These are phyloP conservation scores for Lotus japonicus DNA, from an alignment of 306 rosid genomes.

Conservation along the genomic window DNA sequence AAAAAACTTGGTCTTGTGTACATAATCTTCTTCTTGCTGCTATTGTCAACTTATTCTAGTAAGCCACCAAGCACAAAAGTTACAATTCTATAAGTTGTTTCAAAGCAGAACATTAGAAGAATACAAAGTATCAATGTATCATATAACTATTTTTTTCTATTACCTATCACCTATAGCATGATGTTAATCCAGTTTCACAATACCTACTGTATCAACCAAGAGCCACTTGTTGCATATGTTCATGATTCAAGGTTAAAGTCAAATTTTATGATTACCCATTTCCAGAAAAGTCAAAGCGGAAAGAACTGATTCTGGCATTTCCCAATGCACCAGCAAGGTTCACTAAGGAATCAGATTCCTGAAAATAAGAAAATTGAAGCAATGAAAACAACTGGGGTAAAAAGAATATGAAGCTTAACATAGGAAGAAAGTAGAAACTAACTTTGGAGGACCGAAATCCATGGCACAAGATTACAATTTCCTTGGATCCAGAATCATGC, in stretches of 20 bases:
- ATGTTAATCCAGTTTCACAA: background rate
- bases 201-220: background rate
- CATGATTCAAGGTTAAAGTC: background rate
- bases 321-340: slow-evolving; percentile 65
- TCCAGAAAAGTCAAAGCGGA: slow-evolving; percentile 77
- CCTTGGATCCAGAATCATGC: slow-evolving; percentile 64
- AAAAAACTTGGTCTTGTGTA: background rate
- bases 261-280: slow-evolving; percentile 45
- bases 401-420: background rate
- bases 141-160: too few relatives aligned
- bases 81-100: background rate
- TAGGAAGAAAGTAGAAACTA: slow-evolving; percentile 5
- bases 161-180: too few relatives aligned
- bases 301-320: slow-evolving; percentile 56
- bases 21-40: background rate
- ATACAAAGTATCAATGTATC: too few relatives aligned
- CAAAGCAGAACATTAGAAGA: background rate
- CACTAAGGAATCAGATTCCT: slow-evolving; percentile 39
- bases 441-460: slow-evolving; percentile 72
- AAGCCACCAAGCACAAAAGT: background rate
- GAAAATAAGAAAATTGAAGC: slow-evolving; percentile 16
- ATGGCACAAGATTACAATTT: slow-evolving; percentile 69
- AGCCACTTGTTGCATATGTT: background rate
- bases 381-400: background rate
- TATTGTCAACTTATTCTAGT: background rate